These are phyloP conservation scores for Phialophora macrospora DNA, from an alignment of 2,329 filamentous ascomycete species.

Conservation along the genomic window DNA sequence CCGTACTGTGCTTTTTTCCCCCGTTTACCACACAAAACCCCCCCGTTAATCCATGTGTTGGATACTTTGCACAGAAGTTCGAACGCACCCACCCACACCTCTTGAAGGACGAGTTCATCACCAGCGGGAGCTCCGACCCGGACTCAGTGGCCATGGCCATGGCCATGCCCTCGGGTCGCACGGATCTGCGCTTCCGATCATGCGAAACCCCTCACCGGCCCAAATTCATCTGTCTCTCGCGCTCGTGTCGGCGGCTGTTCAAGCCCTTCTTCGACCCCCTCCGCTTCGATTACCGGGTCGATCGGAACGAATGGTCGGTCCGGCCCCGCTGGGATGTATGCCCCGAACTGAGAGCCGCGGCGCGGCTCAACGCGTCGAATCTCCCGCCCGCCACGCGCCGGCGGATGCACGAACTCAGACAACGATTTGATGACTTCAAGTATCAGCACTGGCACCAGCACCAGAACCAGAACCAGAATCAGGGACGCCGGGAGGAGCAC, in stretches of 20 bases:
- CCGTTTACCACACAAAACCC: no score
- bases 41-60: background rate
- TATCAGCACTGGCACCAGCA: no score
- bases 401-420: background rate
- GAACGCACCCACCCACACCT: background rate
- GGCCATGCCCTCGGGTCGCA: background rate
- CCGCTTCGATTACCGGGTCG: conserved; percentile 1
- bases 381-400: background rate
- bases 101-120: background rate
- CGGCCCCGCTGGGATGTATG: background rate
- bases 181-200: conserved; percentile 4
- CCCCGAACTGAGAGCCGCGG: background rate
- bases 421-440: background rate
- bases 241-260: background rate
- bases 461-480: no score
- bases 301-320: conserved; percentile 5
- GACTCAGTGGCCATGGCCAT: background rate
- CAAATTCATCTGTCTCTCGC: conserved; percentile 5
- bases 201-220: conserved; percentile 9
- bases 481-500: no score
- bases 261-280: conserved; percentile 7
- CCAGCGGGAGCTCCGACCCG: background rate
- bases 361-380: background rate
- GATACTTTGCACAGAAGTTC: background rate
- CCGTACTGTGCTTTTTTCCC: no score